Evolutionary conservation across 1,139 yeast genomes (phyloP).

Genomic region (Saccharomyces hybrid): DNA sequence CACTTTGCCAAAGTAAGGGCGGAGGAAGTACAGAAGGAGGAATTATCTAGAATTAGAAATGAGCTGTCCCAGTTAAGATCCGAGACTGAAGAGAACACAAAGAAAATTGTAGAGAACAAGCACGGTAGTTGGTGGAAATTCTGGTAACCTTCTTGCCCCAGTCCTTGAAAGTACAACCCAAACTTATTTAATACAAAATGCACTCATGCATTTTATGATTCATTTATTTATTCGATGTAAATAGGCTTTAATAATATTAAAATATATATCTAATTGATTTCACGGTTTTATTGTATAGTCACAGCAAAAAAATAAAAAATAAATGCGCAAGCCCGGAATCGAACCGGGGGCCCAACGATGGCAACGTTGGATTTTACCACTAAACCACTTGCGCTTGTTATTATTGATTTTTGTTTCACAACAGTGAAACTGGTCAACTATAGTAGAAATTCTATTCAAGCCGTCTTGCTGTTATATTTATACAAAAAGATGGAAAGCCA

Average conservation of each 20-base stretch:
- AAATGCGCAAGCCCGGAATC: too few species aligned
- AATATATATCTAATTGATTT: too few species aligned
- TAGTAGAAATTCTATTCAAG: too few species aligned
- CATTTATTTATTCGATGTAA: neutral
- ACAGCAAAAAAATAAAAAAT: too few species aligned
- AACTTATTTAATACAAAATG: neutral
- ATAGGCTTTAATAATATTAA: neutral
- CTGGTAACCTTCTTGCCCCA: slow-evolving; percentile 13
- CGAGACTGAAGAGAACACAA: slow-evolving; percentile 34
- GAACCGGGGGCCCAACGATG: too few species aligned
- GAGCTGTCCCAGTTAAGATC: slow-evolving; percentile 35
- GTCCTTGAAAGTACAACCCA: neutral
- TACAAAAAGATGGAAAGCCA: too few species aligned
- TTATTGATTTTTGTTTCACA: too few species aligned
- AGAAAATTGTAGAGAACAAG: slow-evolving; percentile 33
- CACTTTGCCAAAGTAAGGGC: slow-evolving; percentile 42
- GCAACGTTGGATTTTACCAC: too few species aligned
- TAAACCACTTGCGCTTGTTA: too few species aligned
- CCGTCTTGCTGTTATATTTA: too few species aligned
- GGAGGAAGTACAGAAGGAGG: slow-evolving; percentile 39
- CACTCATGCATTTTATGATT: neutral
- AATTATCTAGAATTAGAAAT: slow-evolving; percentile 33
- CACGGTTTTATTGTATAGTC: too few species aligned
- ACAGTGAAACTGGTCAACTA: too few species aligned
- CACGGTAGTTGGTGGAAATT: slow-evolving; percentile 29